Evolutionary conservation across 202 grass and related monocot genomes (phyloP), one percentile per base, ranked within the genome.

Genomic region (Musa balbisiana): DNA sequence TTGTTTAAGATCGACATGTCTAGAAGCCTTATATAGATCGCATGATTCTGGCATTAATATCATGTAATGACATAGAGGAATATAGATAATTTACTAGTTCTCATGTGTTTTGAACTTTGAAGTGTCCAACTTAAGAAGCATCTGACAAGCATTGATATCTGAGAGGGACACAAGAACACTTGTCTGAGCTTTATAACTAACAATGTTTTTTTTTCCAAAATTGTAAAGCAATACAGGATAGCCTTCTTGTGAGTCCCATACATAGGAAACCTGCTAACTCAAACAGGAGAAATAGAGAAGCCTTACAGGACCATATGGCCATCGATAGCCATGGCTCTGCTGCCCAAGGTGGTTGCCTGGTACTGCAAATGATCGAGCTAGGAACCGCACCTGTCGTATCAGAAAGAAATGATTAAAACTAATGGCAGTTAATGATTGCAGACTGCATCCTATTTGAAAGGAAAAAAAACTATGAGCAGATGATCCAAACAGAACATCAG

Each of bases 231-330:
- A 52, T 52, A 8, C 1, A 53, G 33, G 6, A 67, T 67, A 16
- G 13, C 20, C 20, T 33, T 33, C 8, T 29, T 14, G 8, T 43
- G 33, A 43, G 4, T 65, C 10, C 1, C 14, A 24, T 26, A 17
- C 27, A 67, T 43, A 33, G 69, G 52, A 13, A 3, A 17, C 11
- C 51, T 74, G 49, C 11, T 26, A 74, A 74, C 53, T 16, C 3
- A 80, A 71, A 24, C 16, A 59, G 51, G 78, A 73, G 67, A 63
- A 79, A 25, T 52, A 72, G 74, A 25, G 23, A 78, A 80, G 29
- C 88, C 90, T 86, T 82, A 94, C 94, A 26, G 91, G 94, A 58
- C 94, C 94, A 86, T 94, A 98, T 21, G 94, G 94, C 94, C 94
- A 98, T 63, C 94, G 85, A 84, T 91, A 92, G 77, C 94, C 94